Base-by-base conservation (phyloP, 192 early-diverging fungal genomes). In the Irineochytrium annulatum region DNA sequence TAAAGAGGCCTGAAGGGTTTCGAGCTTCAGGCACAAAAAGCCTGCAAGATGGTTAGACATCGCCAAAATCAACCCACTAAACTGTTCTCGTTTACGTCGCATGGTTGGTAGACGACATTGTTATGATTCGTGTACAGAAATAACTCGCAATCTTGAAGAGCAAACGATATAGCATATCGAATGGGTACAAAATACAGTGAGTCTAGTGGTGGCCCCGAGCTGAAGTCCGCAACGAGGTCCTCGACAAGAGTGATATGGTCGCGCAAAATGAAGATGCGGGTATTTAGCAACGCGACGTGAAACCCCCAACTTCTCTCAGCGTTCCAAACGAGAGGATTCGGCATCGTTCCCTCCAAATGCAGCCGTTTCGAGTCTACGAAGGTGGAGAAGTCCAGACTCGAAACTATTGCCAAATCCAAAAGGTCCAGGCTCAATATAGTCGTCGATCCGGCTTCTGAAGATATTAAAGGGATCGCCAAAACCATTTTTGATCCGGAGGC, bases 161-260 rank as follows among this genome's bases (percentile, higher is more conserved):
- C 53, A 13, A 86, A 54, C 19, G 78, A 72, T 37, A 89, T 53
- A 14, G 73, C 55, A 57, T 92, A 90, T 13, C 68, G 74, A 56
- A 82, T 85, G 0, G 90, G 88, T 52, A 86, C 77, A 69, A 89
- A 91, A 59, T 82, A 77, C 0, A 76, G 54, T 1, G 27, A 24
- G 17, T 65, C 58, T 1, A 55, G 19, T 16, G 70, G 67, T 1
- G 77, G 34, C 30, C 79, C 76, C 24, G 83, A 74, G 13, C 77
- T 75, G 76, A 86, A 87, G 63, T 92, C 90, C 26, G 80, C 81
- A 37, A 74, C 61, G 4, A 90, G 59, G 59, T 92, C 90, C 61
- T 86, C 81, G n/a, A 92, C 53, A 5, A 92, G 64, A 3, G 79
- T 78, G 16, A 90, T 76, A 63, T 92, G 88, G 55, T 92, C 89